A percentile compares a stretch with the other conserved stretches of the same genome.
phyloP scores from a whole-genome alignment of 1,284 basidiomycete genomes.

The Trichosporon coremiiforme region DNA sequence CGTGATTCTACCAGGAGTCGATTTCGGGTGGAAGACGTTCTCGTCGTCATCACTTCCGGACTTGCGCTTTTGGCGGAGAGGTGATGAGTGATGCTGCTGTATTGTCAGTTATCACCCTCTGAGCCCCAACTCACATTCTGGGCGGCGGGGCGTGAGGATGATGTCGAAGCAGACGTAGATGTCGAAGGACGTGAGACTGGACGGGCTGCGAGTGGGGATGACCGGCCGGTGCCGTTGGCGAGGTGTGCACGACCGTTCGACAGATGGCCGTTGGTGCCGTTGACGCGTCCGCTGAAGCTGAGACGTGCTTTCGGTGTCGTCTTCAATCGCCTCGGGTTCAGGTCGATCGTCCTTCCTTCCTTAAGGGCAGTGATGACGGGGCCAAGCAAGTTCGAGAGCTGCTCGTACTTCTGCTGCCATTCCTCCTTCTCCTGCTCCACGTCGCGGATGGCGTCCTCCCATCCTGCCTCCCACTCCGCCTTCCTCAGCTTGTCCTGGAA shows the following conservation, averaged over 20 bases:
- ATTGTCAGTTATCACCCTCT: background rate
- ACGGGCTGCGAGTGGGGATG: background rate
- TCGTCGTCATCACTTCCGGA: slow-evolving; percentile 15
- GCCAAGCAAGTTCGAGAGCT: slow-evolving; percentile 3
- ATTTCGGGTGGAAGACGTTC: background rate
- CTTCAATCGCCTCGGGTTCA: background rate
- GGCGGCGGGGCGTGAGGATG: background rate
- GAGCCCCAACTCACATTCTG: background rate
- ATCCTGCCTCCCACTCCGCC: background rate
- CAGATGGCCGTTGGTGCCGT: background rate
- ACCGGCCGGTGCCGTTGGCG: background rate
- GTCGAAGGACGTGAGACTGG: background rate
- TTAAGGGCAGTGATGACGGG: background rate
- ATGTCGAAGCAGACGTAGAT: background rate
- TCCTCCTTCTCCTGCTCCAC: slow-evolving; percentile 16
- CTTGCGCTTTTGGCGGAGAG: slow-evolving; percentile 12
- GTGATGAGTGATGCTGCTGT: background rate
- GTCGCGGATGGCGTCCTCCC: background rate
- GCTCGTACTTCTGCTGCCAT: slow-evolving; percentile 21
- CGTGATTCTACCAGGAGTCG: background rate
- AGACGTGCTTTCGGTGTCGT: background rate
- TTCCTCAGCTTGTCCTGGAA: slow-evolving; percentile 13
- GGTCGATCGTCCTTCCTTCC: background rate
- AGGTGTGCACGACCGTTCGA: background rate
- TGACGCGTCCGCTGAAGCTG: background rate